A percentile compares a stretch with the other conserved stretches of the same genome.
Evolutionary conservation across 306 rosid genomes (phyloP).

Genomic region (Carpinus fangiana): DNA sequence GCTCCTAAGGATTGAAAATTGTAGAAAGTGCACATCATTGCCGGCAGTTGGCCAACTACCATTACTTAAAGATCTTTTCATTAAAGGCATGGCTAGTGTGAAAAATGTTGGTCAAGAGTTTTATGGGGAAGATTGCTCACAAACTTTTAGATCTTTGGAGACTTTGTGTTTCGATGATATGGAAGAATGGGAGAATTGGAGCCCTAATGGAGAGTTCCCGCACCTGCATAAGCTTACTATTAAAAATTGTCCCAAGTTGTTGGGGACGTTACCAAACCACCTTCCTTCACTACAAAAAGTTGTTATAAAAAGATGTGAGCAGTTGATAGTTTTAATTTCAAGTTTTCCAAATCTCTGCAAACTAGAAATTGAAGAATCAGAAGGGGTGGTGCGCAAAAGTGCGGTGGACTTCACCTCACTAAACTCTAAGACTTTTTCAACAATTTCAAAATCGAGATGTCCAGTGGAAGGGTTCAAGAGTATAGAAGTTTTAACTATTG

Average conservation of each 20-base stretch:
- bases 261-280: not conserved
- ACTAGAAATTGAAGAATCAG: not conserved
- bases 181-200: not conserved
- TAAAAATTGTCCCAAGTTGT: not conserved
- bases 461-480: not conserved
- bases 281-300: not conserved
- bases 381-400: not conserved
- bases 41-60: conserved; percentile 7
- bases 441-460: not conserved
- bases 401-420: not conserved
- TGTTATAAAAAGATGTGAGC: not conserved
- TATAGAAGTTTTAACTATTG: not conserved
- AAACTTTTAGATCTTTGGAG: not conserved
- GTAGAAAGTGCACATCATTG: not conserved
- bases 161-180: not conserved
- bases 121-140: conserved; percentile 1
- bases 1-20: not conserved
- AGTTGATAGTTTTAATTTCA: not conserved
- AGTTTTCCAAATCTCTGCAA: not conserved
- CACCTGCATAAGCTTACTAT: not conserved
- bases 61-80: not conserved
- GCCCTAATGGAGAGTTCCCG: not conserved
- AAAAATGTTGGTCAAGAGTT: conserved; percentile 14
- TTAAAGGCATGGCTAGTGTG: not conserved
- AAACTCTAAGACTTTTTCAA: not conserved